A percentile compares a stretch with the other conserved stretches of the same genome.
phyloP scores from a whole-genome alignment of 768 basidiomycete genomes.

The Chalciporus sphaerocephalus region DNA sequence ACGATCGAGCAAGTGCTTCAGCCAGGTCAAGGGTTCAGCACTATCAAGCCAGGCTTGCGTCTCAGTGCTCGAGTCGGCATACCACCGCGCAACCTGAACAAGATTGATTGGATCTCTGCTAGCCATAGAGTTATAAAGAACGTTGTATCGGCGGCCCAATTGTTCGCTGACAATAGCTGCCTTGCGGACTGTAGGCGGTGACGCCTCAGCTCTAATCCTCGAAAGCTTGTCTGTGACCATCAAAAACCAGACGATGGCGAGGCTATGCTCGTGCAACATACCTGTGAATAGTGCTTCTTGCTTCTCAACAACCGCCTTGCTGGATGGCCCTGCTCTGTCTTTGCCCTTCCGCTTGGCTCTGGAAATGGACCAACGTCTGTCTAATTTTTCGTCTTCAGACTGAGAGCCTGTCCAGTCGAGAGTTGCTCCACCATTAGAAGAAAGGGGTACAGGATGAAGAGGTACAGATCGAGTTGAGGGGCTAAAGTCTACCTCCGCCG shows the following conservation, averaged over 20 bases:
- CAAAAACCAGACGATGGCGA: not conserved
- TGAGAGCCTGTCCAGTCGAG: conserved; percentile 68
- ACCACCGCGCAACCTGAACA: conserved; percentile 56
- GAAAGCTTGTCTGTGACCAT: conserved; percentile 49
- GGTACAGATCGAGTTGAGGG: conserved; percentile 50
- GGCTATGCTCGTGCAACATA: conserved; percentile 25
- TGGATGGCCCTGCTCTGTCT: conserved; percentile 41
- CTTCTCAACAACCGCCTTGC: conserved; percentile 46
- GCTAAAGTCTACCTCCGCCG: conserved; percentile 63
- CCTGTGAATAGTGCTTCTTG: conserved; percentile 58
- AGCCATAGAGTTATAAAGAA: conserved; percentile 43
- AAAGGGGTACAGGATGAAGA: conserved; percentile 64
- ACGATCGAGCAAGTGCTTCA: conserved; percentile 59
- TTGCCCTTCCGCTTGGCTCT: conserved; percentile 54
- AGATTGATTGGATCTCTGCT: conserved; percentile 39
- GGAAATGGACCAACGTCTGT: conserved; percentile 59
- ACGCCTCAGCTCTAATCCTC: conserved; percentile 46
- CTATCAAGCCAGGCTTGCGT: conserved; percentile 52
- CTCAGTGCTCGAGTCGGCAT: conserved; percentile 44
- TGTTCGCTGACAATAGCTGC: conserved; percentile 63
- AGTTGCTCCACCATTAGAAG: conserved; percentile 63
- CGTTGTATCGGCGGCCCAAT: conserved; percentile 57
- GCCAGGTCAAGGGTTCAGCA: conserved; percentile 70
- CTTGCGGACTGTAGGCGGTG: conserved; percentile 56
- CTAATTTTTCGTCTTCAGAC: conserved; percentile 52